These are phyloP conservation scores for Halophytophthora batemanensis DNA, from an alignment of 352 stramenopile genomes.

Conservation along the genomic window DNA sequence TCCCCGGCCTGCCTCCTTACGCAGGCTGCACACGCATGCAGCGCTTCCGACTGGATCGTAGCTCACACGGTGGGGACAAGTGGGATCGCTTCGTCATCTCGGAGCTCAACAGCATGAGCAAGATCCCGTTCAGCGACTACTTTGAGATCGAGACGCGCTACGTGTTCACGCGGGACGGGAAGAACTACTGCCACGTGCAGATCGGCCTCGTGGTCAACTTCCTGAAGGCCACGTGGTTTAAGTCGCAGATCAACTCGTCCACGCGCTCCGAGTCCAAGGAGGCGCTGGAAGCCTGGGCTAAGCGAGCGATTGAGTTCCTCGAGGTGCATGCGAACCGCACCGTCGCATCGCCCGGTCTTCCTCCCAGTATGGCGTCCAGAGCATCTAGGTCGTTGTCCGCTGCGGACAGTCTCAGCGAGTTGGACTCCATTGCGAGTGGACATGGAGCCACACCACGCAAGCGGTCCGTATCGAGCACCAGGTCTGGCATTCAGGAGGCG, in stretches of 20 bases:
- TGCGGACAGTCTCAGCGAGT: constrained; percentile 19
- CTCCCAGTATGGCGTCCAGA: constrained; percentile 8
- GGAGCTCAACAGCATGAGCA: constrained; percentile 61
- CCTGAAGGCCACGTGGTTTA: constrained; percentile 81
- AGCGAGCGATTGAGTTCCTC: constrained; percentile 47
- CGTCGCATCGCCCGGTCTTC: constrained; percentile 2
- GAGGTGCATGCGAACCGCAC: constrained; percentile 30
- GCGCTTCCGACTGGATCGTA: constrained; percentile 46
- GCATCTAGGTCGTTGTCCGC: constrained; percentile 11
- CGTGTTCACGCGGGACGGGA: constrained; percentile 70
- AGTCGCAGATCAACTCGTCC: constrained; percentile 79
- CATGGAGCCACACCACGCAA: constrained; percentile 15
- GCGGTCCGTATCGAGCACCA: constrained; percentile 3
- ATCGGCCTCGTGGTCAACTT: constrained; percentile 73
- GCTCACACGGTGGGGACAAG: constrained; percentile 32
- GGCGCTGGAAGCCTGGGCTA: constrained; percentile 56
- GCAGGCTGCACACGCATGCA: constrained; percentile 45
- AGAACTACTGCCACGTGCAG: constrained; percentile 74
- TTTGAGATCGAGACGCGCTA: constrained; percentile 83
- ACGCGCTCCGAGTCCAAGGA: constrained; percentile 72
- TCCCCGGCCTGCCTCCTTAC: constrained; percentile 54
- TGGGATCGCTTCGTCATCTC: constrained; percentile 66
- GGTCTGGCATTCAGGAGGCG: constrained; percentile 3
- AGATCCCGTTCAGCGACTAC: constrained; percentile 80
- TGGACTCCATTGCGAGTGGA: constrained; percentile 16